These are phyloP conservation scores for Hymenoscyphus scutula DNA, from an alignment of 2,329 filamentous ascomycete genomes.

Conservation along the genomic window DNA sequence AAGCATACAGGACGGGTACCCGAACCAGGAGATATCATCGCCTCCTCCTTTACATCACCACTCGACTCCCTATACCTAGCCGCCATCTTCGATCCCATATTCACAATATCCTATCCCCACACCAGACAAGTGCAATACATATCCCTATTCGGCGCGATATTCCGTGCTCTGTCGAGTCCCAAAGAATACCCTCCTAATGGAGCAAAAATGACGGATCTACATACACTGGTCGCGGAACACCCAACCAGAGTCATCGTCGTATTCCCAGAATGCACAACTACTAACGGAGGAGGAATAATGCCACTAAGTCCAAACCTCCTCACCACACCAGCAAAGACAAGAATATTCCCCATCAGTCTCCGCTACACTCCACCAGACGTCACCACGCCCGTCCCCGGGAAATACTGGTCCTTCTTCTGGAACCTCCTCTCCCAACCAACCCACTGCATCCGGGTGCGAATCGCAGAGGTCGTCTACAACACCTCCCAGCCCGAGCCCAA, in stretches of 20 bases:
- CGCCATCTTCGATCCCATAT: slow-evolving; percentile 93
- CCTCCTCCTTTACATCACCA: slow-evolving; percentile 86
- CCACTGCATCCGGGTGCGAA: slow-evolving; percentile 85
- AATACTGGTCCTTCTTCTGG: slow-evolving; percentile 76
- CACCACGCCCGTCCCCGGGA: slow-evolving; percentile 81
- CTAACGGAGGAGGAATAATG: slow-evolving; percentile 87
- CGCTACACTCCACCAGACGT: slow-evolving; percentile 87
- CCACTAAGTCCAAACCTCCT: slow-evolving; percentile 78
- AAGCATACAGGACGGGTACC: slow-evolving; percentile 74
- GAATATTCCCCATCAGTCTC: slow-evolving; percentile 87
- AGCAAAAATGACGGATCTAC: slow-evolving; percentile 57
- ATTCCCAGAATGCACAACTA: slow-evolving; percentile 92
- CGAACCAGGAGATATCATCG: slow-evolving; percentile 76
- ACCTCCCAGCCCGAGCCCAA: slow-evolving; percentile 37
- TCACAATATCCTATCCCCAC: slow-evolving; percentile 79
- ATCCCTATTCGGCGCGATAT: slow-evolving; percentile 71
- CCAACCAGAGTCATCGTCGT: slow-evolving; percentile 77
- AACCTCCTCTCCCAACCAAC: slow-evolving; percentile 79
- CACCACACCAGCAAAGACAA: slow-evolving; percentile 61
- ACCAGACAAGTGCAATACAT: slow-evolving; percentile 73
- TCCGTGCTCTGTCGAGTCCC: slow-evolving; percentile 67
- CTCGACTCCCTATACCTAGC: slow-evolving; percentile 92
- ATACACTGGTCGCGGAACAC: slow-evolving; percentile 62
- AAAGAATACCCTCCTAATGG: slow-evolving; percentile 45
- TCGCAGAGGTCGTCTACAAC: slow-evolving; percentile 71